phyloP scores from a whole-genome alignment of 768 basidiomycete species.

The Leccinum aurantiacum region DNA sequence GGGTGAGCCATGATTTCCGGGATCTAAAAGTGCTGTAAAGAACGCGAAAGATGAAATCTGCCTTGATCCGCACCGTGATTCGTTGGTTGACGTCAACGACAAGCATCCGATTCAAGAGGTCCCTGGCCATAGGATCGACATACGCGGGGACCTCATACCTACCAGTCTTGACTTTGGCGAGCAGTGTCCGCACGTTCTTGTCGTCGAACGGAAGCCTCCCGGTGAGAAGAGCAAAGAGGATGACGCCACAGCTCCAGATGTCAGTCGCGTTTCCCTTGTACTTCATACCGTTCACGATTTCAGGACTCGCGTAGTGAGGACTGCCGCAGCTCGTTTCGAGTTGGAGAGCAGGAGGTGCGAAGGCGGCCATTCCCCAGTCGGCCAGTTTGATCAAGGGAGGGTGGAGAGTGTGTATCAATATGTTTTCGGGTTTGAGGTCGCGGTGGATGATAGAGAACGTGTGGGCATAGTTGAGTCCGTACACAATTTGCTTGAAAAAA shows the following conservation, averaged over 20 bases:
- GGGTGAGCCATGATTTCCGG: constrained; percentile 83
- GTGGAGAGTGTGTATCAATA: constrained; percentile 80
- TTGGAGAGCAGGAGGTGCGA: constrained; percentile 80
- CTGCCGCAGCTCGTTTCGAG: constrained; percentile 95
- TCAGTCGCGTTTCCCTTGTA: constrained; percentile 91
- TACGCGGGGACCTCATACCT: constrained; percentile 80
- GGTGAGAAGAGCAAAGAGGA: constrained; percentile 86
- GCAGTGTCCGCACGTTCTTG: constrained; percentile 72
- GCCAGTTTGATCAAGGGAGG: constrained; percentile 92
- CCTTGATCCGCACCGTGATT: constrained; percentile 58
- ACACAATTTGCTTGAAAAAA: constrained; percentile 95
- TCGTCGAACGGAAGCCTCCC: constrained; percentile 94
- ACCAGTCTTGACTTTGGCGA: constrained; percentile 85
- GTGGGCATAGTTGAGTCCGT: constrained; percentile 95
- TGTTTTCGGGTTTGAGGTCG: constrained; percentile 97
- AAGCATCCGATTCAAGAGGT: constrained; percentile 85
- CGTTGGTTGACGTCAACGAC: constrained; percentile 78
- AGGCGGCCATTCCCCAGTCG: constrained; percentile 98
- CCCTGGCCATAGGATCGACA: constrained; percentile 80
- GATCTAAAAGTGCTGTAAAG: constrained; percentile 52
- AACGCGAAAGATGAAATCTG: not conserved
- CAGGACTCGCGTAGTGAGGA: constrained; percentile 95
- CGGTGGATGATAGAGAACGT: constrained; percentile 97
- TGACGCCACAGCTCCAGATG: constrained; percentile 96
- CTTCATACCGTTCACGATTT: constrained; percentile 88